These are phyloP conservation scores for Trypethelium eluteriae DNA, from an alignment of 495 filamentous ascomycete genomes.

Conservation along the genomic window DNA sequence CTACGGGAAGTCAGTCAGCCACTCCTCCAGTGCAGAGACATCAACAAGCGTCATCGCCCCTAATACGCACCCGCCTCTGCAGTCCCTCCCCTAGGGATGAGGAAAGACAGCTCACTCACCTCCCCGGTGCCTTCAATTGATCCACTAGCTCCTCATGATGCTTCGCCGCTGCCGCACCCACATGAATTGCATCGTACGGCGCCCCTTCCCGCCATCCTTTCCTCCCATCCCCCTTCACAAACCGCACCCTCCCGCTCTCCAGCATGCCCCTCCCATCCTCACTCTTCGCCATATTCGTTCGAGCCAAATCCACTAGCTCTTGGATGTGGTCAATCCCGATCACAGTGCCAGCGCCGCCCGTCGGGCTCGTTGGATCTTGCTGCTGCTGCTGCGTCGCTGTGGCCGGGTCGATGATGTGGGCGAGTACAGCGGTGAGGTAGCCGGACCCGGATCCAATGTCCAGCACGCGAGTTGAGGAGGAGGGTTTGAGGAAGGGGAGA, in stretches of 20 bases:
- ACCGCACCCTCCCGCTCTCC: conserved; percentile 53
- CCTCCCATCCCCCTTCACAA: conserved; percentile 75
- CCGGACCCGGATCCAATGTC: conserved; percentile 89
- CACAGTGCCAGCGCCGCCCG: conserved; percentile 46
- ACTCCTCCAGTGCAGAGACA: conserved; percentile 30
- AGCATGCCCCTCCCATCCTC: conserved; percentile 56
- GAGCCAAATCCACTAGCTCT: conserved; percentile 64
- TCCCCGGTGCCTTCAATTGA: conserved; percentile 71
- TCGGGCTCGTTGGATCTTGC: neutral
- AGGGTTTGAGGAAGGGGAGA: conserved; percentile 43
- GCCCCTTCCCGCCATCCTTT: conserved; percentile 53
- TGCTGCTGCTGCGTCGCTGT: neutral
- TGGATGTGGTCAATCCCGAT: conserved; percentile 87
- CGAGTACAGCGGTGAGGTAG: conserved; percentile 85
- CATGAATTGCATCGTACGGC: conserved; percentile 87
- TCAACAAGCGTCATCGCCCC: conserved; percentile 54
- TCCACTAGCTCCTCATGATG: conserved; percentile 66
- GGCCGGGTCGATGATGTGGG: conserved; percentile 59
- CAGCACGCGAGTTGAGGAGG: conserved; percentile 53
- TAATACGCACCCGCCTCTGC: neutral
- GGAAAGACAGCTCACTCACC: conserved; percentile 26
- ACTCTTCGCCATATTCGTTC: conserved; percentile 65
- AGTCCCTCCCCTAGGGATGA: neutral
- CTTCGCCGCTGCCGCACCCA: conserved; percentile 75
- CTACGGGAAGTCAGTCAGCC: conserved; percentile 21